A percentile compares a stretch with the other conserved stretches of the same genome.
phyloP scores from a whole-genome alignment of 1,284 basidiomycete genomes.

The Cryptococcus sp. region DNA sequence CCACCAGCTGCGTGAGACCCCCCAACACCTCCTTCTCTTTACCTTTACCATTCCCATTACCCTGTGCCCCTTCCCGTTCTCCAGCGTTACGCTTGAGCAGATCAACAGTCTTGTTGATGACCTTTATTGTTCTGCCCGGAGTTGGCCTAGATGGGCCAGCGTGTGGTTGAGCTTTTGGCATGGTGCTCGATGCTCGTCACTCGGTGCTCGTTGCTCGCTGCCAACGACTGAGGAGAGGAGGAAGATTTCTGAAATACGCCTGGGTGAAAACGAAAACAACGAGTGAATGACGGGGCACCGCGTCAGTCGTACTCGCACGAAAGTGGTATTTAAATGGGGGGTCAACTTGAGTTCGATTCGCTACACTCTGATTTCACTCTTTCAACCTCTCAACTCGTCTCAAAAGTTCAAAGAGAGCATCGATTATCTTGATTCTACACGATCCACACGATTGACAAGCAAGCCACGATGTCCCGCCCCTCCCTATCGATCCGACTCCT shows the following conservation, averaged over 20 bases:
- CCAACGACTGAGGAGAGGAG: neutral
- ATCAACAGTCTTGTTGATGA: constrained; percentile 40
- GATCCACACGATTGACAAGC: neutral
- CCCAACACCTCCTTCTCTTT: constrained; percentile 35
- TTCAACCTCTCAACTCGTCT: neutral
- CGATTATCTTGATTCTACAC: neutral
- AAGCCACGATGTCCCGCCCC: constrained; percentile 6
- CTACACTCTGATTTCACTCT: neutral
- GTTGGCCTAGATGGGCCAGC: constrained; percentile 9
- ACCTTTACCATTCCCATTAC: constrained; percentile 32
- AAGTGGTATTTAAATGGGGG: neutral
- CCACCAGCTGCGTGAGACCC: constrained; percentile 28
- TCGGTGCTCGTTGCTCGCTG: neutral
- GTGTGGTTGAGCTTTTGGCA: constrained; percentile 14
- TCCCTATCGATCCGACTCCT: constrained; percentile 13
- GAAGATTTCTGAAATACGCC: neutral
- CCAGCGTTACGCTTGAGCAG: constrained; percentile 24
- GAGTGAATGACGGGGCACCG: neutral
- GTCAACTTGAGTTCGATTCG: neutral
- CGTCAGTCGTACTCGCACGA: neutral
- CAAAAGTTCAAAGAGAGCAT: neutral
- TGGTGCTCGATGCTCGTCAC: neutral
- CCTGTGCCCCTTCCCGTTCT: constrained; percentile 13
- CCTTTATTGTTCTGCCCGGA: constrained; percentile 22
- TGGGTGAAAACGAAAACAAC: neutral